phyloP scores from a whole-genome alignment of 2,329 filamentous ascomycete genomes.

The Arthrocladium fulminans region DNA sequence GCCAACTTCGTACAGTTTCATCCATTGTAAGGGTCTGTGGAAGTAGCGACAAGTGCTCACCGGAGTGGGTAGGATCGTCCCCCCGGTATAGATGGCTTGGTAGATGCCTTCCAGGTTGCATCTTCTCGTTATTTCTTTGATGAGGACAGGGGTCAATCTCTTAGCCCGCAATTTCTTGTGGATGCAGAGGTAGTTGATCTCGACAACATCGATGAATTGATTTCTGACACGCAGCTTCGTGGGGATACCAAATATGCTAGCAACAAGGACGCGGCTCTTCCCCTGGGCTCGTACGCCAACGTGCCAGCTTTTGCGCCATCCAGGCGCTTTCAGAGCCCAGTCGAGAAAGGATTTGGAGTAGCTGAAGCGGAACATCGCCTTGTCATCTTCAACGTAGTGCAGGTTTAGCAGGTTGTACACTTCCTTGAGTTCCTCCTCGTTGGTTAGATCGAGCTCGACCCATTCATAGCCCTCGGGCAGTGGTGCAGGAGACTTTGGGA shows the following conservation, averaged over 20 bases:
- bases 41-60: conserved; percentile 92
- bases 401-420: conserved; percentile 84
- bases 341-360: conserved; percentile 83
- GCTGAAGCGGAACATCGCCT: conserved; percentile 95
- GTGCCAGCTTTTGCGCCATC: conserved; percentile 91
- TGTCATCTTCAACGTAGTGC: conserved; percentile 95
- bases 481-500: conserved; percentile 65
- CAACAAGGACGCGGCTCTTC: conserved; percentile 77
- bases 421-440: conserved; percentile 72
- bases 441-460: conserved; percentile 77
- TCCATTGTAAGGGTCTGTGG: conserved; percentile 88
- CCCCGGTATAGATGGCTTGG: conserved; percentile 94
- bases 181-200: conserved; percentile 97
- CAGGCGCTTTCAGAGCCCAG: conserved; percentile 91
- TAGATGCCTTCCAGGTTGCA: conserved; percentile 81
- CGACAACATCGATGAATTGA: conserved; percentile 66
- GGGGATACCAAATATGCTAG: conserved; percentile 91
- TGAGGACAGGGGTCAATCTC: conserved; percentile 83
- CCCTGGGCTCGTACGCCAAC: conserved; percentile 73
- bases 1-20: conserved; percentile 87
- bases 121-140: conserved; percentile 92
- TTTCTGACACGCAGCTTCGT: conserved; percentile 71
- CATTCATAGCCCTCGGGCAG: conserved; percentile 84
- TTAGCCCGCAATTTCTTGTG: conserved; percentile 97
- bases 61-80: conserved; percentile 81